phyloP scores from a whole-genome alignment of 208 protist genomes.

The Trypanosoma congolense region DNA sequence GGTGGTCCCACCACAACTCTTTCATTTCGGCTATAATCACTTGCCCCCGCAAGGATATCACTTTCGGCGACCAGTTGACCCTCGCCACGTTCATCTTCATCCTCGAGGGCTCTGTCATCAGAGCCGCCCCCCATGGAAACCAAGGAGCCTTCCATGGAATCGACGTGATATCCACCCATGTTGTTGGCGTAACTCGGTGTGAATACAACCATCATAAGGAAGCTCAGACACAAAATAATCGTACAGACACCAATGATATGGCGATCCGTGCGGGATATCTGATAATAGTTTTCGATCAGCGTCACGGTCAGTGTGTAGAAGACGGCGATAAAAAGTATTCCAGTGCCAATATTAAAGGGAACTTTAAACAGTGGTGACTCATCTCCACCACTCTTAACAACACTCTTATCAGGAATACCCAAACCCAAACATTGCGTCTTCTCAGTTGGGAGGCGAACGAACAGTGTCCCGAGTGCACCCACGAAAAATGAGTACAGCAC shows the following conservation, averaged over 20 bases:
- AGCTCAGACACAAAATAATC: slow-evolving; percentile 43
- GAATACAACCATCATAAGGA: slow-evolving; percentile 56
- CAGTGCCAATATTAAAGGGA: slow-evolving; percentile 61
- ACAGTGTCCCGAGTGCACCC: slow-evolving; percentile 44
- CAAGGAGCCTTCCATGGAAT: not conserved
- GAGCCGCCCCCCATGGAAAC: too few relatives aligned
- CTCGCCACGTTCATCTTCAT: too few relatives aligned
- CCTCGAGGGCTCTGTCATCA: too few relatives aligned
- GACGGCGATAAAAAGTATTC: slow-evolving; percentile 41
- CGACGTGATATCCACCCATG: slow-evolving; percentile 20
- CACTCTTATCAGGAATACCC: slow-evolving; percentile 48
- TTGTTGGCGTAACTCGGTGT: slow-evolving; percentile 67
- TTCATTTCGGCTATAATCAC: too few relatives aligned
- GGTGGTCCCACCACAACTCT: too few relatives aligned
- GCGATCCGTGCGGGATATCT: slow-evolving; percentile 22
- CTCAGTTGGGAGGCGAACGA: slow-evolving; percentile 44
- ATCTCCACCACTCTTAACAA: slow-evolving; percentile 35
- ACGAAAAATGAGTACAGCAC: slow-evolving; percentile 44
- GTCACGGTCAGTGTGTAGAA: slow-evolving; percentile 40
- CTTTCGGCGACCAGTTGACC: too few relatives aligned
- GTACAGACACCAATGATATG: slow-evolving; percentile 38
- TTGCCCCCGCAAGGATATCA: too few relatives aligned
- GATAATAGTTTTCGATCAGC: slow-evolving; percentile 46
- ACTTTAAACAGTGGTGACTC: slow-evolving; percentile 49
- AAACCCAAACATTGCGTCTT: slow-evolving; percentile 57